Evolutionary conservation across 306 rosid genomes (phyloP).

Genomic region (Carpinus viminea): DNA sequence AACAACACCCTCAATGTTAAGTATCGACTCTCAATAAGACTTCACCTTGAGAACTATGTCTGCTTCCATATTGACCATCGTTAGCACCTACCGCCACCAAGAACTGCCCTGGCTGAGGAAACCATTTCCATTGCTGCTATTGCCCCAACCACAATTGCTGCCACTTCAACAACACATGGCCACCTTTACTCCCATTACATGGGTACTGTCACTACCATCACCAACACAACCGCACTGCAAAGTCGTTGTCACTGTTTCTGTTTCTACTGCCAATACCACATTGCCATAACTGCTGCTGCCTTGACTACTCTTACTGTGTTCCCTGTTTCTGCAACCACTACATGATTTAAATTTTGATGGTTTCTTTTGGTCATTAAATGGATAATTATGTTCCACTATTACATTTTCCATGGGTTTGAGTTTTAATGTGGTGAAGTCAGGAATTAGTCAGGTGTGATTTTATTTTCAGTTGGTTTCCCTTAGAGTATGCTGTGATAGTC

Average conservation of each 20-base stretch:
- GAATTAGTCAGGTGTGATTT: neutral
- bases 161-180: neutral
- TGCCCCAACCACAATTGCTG: neutral
- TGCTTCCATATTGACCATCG: neutral
- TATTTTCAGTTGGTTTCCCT: conserved; percentile 6
- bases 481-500: neutral
- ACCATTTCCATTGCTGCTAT: neutral
- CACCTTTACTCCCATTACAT: neutral
- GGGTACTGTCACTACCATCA: neutral
- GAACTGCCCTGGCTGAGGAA: neutral
- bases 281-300: neutral
- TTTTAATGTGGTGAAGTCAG: neutral
- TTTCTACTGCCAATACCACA: neutral
- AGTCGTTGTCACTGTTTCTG: conserved; percentile 1
- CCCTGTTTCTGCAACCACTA: conserved; percentile 10
- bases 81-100: neutral
- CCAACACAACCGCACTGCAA: neutral
- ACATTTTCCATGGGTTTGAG: neutral
- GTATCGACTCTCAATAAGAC: no score
- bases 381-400: neutral
- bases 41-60: no score
- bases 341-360: neutral
- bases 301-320: neutral
- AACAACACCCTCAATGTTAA: no score
- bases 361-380: neutral